These are phyloP conservation scores for Yamadazyma oceani DNA, from an alignment of 1,139 yeast species.

Conservation along the genomic window DNA sequence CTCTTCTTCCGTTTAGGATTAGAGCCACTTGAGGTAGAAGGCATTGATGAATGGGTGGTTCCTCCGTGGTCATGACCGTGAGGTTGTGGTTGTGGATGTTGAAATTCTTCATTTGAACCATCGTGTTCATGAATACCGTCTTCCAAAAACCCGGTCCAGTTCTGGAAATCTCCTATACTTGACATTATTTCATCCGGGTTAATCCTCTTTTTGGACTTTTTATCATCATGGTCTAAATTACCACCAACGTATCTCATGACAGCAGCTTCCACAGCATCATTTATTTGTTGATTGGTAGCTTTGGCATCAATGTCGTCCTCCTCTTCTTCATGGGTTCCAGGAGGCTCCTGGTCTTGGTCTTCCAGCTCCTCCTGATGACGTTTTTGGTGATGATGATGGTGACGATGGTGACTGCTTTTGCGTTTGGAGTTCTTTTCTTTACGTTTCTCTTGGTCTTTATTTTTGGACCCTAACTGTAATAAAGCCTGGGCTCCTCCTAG, in stretches of 20 bases:
- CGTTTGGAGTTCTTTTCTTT: slow-evolving; percentile 10
- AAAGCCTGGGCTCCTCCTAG: slow-evolving; percentile 50
- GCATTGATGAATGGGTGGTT: slow-evolving; percentile 1
- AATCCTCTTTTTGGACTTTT: slow-evolving; percentile 15
- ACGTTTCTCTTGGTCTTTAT: slow-evolving; percentile 20
- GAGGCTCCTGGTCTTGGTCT: slow-evolving; percentile 3
- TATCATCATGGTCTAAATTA: slow-evolving; percentile 36
- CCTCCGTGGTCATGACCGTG: not conserved
- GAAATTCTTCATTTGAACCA: slow-evolving; percentile 12
- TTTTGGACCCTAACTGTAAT: slow-evolving; percentile 40
- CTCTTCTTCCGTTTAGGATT: slow-evolving; percentile 16
- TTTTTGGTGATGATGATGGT: slow-evolving; percentile 5
- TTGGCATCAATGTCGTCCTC: slow-evolving; percentile 26
- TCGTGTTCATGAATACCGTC: slow-evolving; percentile 29
- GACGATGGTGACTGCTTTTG: slow-evolving; percentile 9
- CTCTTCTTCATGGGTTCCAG: slow-evolving; percentile 10
- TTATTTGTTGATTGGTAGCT: slow-evolving; percentile 40
- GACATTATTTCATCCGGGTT: slow-evolving; percentile 33
- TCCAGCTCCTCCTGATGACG: no score
- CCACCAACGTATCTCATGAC: slow-evolving; percentile 71
- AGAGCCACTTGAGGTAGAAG: slow-evolving; percentile 4
- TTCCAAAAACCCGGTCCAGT: slow-evolving; percentile 54
- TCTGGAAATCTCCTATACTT: slow-evolving; percentile 46
- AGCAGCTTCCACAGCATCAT: slow-evolving; percentile 69
- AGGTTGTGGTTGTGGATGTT: not conserved